Evolutionary conservation across 768 basidiomycete species (phyloP), one percentile per base, ranked within the genome.

Genomic region (Mycena galopus): DNA sequence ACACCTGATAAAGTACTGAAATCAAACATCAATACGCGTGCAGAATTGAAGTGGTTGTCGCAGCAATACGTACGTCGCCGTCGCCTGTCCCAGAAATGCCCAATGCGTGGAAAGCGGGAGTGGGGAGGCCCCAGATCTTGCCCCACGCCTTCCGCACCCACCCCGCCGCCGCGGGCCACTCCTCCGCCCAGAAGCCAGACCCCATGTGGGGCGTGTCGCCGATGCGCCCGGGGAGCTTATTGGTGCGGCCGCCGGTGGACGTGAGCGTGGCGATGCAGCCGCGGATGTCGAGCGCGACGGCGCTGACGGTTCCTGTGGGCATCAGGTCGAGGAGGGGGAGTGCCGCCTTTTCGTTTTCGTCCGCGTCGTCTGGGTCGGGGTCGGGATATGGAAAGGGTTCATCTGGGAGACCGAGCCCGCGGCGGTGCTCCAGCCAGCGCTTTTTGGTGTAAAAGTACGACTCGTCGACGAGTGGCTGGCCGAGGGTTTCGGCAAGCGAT

Each of bases 71-170:
- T 78, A 94, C 93, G 81, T 96, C 94, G 73, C 94, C 94, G 75
- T 95, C 91, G 9, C 95, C 95, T 16, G 95, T 96, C 0, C 94
- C 93, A 33, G 93, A 94, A n/a, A 96, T 82, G 5, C 94, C 94
- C 27, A 96, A 83, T 10, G 90, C 93, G 27, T 77, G n/a, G n/a
- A n/a, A 79, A 12, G 78, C 74, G n/a, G n/a, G n/a, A 19, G 75
- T 71, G 29, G 77, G 71, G 51, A 82, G 83, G 2, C 86, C 80
- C 25, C 71, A 78, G 25, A 88, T 51, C 25, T 81, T 83, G 44
- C 82, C 81, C 87, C 85, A 90, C 21, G 81, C 71, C 75, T 84
- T 74, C 78, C 72, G 68, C 67, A 79, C 35, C 79, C 78, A 77
- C 72, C 80, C 73, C 74, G 56, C 80, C 8, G 59, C 35, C 68